These are phyloP conservation scores for Aspergillus biplanus DNA, from an alignment of 495 filamentous ascomycete species.

Conservation along the genomic window DNA sequence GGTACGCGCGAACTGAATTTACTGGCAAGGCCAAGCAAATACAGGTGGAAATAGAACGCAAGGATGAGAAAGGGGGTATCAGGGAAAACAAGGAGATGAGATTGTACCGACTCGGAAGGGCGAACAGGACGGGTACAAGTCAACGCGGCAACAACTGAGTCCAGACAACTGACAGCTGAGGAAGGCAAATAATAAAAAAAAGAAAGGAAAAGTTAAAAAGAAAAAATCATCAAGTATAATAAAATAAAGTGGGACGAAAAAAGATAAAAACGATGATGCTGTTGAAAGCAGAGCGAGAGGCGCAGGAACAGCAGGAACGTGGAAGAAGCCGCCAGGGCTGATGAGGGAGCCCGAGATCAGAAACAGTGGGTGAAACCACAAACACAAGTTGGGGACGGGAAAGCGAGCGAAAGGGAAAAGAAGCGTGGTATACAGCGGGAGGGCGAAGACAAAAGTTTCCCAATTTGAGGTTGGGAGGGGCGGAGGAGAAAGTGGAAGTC, in stretches of 20 bases:
- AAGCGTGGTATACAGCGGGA: conserved; percentile 6
- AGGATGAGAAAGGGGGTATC: conserved; percentile 33
- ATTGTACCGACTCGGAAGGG: conserved; percentile 20
- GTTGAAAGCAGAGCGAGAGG: conserved; percentile 21
- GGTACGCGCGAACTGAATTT: conserved; percentile 19
- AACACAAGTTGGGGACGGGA: neutral
- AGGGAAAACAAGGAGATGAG: conserved; percentile 29
- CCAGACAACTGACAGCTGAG: neutral
- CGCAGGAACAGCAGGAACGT: conserved; percentile 32
- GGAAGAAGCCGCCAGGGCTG: conserved; percentile 43
- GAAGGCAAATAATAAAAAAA: conserved; percentile 14
- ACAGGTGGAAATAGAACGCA: conserved; percentile 21
- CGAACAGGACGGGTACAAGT: conserved; percentile 19
- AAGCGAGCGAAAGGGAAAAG: neutral
- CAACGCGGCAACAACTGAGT: conserved; percentile 12
- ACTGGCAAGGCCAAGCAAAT: conserved; percentile 19
- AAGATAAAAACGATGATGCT: conserved; percentile 19
- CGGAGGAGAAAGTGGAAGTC: conserved; percentile 2
- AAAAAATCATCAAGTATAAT: conserved; percentile 15
- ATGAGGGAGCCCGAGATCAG: conserved; percentile 26
- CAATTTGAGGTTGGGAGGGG: conserved; percentile 10
- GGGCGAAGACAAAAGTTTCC: conserved; percentile 5
- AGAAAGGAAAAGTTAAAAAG: conserved; percentile 17
- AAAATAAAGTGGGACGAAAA: conserved; percentile 14
- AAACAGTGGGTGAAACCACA: conserved; percentile 16